Percentiles rank a stretch among this genome's conserved stretches.
Conservation (phyloP, 2,329 filamentous ascomycete species). For the Cryphonectria carpinicola region DNA sequence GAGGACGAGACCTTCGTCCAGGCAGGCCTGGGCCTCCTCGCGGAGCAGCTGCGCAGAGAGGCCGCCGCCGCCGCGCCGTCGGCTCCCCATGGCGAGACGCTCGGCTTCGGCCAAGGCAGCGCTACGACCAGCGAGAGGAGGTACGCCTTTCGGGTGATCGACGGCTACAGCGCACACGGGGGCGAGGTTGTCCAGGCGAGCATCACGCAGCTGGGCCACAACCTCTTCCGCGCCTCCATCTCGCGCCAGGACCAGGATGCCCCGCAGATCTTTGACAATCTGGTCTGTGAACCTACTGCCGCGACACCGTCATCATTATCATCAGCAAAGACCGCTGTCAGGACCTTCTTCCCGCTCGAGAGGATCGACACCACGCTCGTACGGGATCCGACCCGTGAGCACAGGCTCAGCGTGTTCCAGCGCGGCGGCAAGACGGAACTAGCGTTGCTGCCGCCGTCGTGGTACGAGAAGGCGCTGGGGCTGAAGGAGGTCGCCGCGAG, state of each 20-base stretch:
- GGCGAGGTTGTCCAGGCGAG: slow-evolving; percentile 62
- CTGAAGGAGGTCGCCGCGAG: slow-evolving; percentile 79
- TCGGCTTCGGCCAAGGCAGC: slow-evolving; percentile 57
- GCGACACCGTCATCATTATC: slow-evolving; percentile 32
- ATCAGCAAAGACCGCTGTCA: slow-evolving; percentile 49
- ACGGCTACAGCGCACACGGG: slow-evolving; percentile 65
- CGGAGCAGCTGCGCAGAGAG: slow-evolving; percentile 47
- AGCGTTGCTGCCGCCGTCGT: slow-evolving; percentile 65
- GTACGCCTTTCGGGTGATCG: slow-evolving; percentile 59
- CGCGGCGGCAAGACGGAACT: slow-evolving; percentile 64
- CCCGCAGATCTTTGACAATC: slow-evolving; percentile 47
- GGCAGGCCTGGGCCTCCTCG: slow-evolving; percentile 77
- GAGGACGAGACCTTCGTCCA: slow-evolving; percentile 80
- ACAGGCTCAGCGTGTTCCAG: slow-evolving; percentile 79
- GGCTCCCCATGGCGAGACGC: slow-evolving; percentile 51
- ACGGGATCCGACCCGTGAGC: slow-evolving; percentile 49
- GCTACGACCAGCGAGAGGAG: slow-evolving; percentile 48
- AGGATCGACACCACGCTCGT: slow-evolving; percentile 81
- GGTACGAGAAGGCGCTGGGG: slow-evolving; percentile 87
- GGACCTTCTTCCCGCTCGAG: slow-evolving; percentile 80
- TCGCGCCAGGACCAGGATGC: slow-evolving; percentile 45
- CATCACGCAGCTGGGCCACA: slow-evolving; percentile 52
- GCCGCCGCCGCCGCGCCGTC: slow-evolving; percentile 23
- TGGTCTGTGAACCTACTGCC: slow-evolving; percentile 47
- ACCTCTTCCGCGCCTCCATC: slow-evolving; percentile 52